phyloP scores from a whole-genome alignment of 2,329 filamentous ascomycete genomes.

The Monilinia polystroma region DNA sequence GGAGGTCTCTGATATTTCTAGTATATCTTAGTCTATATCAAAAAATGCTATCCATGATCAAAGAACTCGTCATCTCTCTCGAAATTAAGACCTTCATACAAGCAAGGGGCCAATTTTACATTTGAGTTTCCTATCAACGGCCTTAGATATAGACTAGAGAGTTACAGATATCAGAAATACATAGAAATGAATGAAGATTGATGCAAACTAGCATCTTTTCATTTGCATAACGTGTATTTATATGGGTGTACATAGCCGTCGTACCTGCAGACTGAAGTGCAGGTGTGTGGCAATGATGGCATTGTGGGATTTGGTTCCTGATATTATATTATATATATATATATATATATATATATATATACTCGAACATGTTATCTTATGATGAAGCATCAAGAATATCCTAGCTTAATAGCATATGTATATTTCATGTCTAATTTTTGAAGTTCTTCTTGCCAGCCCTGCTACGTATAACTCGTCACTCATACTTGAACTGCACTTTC shows the following conservation, averaged over 20 bases:
- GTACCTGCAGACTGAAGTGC: conserved; percentile 15
- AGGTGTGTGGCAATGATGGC: not conserved
- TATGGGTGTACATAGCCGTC: conserved; percentile 10
- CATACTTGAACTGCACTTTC: not conserved
- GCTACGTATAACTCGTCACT: not conserved
- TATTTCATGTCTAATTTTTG: too few relatives aligned
- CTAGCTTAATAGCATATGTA: too few relatives aligned
- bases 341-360: too few relatives aligned
- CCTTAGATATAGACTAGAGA: not conserved
- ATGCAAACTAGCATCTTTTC: not conserved
- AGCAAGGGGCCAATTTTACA: conserved; percentile 13
- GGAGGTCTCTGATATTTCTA: not conserved
- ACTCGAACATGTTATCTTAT: too few relatives aligned
- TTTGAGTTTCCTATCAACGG: conserved; percentile 9
- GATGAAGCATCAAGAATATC: too few relatives aligned
- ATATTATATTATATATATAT: too few relatives aligned
- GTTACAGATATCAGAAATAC: not conserved
- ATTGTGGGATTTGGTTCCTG: not conserved
- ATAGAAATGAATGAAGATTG: not conserved
- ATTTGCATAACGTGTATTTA: not conserved
- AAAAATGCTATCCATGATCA: not conserved
- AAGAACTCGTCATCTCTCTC: not conserved
- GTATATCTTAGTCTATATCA: not conserved
- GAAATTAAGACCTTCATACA: not conserved
- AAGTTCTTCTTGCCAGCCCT: not conserved